phyloP scores from a whole-genome alignment of 306 rosid species.

The Casuarina glauca region DNA sequence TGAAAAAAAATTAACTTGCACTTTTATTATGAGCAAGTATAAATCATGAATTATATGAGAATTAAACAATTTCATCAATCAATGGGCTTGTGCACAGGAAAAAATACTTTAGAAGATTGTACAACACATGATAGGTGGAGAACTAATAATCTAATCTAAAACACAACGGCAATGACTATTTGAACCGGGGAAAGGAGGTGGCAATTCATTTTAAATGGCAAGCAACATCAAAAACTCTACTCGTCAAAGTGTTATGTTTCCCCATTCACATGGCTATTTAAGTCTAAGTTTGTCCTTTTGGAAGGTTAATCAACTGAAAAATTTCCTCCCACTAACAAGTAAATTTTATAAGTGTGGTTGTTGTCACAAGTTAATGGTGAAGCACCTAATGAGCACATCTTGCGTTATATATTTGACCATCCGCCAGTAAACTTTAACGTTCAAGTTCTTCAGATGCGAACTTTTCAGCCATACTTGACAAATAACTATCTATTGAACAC shows the following conservation, averaged over 20 bases:
- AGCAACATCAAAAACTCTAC: neutral
- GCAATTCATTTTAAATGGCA: neutral
- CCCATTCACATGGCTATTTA: neutral
- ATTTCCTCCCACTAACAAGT: no score
- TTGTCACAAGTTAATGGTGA: slow-evolving; percentile 18
- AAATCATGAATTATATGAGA: no score
- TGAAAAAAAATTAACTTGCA: no score
- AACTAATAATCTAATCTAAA: neutral
- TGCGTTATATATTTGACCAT: no score
- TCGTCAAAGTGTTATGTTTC: neutral
- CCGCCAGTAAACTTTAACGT: no score
- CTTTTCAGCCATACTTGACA: neutral
- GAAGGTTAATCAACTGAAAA: no score
- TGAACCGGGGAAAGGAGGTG: neutral
- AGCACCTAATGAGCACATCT: slow-evolving; percentile 2
- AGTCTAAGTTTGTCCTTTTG: no score
- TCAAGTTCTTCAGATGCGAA: neutral
- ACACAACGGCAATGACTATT: neutral
- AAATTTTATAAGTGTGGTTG: neutral
- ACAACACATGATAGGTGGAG: neutral
- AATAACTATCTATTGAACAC: neutral
- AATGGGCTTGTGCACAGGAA: neutral
- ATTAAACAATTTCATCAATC: no score
- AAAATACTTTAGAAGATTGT: neutral
- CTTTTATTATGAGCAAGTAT: no score